Percentiles rank a stretch among this genome's conserved stretches.
Conservation (phyloP, 139 green algal genomes). For the Diplosphaera chodatii region DNA sequence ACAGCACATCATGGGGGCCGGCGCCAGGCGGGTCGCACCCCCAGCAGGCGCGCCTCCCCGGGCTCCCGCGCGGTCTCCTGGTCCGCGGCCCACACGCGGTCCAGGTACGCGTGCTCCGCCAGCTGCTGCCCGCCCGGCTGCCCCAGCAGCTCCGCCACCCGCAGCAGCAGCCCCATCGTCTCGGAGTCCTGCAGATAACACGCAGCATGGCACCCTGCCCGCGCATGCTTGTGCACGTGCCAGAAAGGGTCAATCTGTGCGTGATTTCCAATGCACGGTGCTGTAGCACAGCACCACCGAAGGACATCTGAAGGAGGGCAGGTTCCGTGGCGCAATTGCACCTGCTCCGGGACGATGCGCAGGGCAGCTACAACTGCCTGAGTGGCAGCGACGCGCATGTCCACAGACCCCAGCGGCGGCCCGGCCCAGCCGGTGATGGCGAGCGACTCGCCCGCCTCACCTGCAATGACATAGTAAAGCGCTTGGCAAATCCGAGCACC, state of each 20-base stretch:
- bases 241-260: no score
- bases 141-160: slow-evolving; percentile 2
- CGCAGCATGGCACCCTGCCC: no score
- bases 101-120: slow-evolving; percentile 11
- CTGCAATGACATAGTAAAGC: not conserved
- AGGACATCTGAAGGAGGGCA: no score
- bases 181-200: slow-evolving; percentile 17
- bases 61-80: slow-evolving; percentile 35
- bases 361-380: not conserved
- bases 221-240: no score
- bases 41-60: slow-evolving; percentile 27
- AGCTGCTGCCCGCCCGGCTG: slow-evolving; percentile 14
- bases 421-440: not conserved
- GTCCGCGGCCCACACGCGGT: slow-evolving; percentile 33
- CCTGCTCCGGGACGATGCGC: not conserved
- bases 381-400: not conserved
- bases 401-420: not conserved
- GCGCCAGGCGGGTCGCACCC: not conserved
- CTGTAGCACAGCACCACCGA: no score
- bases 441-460: not conserved
- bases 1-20: no score
- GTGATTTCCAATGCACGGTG: no score
- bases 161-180: slow-evolving; percentile 16
- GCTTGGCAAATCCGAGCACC: no score
- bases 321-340: no score